phyloP scores from a whole-genome alignment of 1,139 yeast genomes.

The Kurtzmaniella natalensis region DNA sequence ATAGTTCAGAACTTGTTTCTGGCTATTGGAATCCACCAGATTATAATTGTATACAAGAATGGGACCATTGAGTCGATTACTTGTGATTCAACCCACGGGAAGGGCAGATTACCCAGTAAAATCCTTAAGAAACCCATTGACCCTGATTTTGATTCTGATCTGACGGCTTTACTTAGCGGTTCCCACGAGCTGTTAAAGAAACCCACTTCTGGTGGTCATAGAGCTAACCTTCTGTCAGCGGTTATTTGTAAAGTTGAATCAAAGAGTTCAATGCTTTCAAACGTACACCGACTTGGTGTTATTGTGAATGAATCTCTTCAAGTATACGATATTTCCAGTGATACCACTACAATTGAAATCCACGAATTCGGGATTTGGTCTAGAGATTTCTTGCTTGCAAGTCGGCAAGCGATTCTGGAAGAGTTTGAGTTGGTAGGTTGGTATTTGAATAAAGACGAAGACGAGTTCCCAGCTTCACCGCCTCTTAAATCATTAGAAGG shows the following conservation, averaged over 20 bases:
- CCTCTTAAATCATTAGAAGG: too few species aligned
- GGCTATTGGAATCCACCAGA: not conserved
- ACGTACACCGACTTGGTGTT: not conserved
- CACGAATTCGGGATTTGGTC: conserved; percentile 4
- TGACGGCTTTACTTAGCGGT: too few species aligned
- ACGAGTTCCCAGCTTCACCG: not conserved
- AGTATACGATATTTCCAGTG: conserved; percentile 1
- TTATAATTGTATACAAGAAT: conserved; percentile 3
- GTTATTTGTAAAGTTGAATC: conserved; percentile 1
- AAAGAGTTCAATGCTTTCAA: not conserved
- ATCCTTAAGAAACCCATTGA: too few species aligned
- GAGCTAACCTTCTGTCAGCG: not conserved
- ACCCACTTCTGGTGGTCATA: too few species aligned
- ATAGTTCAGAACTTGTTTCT: conserved; percentile 1
- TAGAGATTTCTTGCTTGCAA: conserved; percentile 2
- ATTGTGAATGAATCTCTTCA: not conserved
- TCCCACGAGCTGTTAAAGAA: too few species aligned
- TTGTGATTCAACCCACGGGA: not conserved
- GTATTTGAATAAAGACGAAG: not conserved
- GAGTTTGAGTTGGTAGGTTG: conserved; percentile 6
- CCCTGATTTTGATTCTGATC: too few species aligned
- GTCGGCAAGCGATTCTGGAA: conserved; percentile 2
- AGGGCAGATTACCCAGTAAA: too few species aligned
- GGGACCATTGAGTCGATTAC: conserved; percentile 3
- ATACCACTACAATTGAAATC: not conserved